These are phyloP conservation scores for Leucaena leucocephala DNA, from an alignment of 306 rosid species.

Conservation along the genomic window DNA sequence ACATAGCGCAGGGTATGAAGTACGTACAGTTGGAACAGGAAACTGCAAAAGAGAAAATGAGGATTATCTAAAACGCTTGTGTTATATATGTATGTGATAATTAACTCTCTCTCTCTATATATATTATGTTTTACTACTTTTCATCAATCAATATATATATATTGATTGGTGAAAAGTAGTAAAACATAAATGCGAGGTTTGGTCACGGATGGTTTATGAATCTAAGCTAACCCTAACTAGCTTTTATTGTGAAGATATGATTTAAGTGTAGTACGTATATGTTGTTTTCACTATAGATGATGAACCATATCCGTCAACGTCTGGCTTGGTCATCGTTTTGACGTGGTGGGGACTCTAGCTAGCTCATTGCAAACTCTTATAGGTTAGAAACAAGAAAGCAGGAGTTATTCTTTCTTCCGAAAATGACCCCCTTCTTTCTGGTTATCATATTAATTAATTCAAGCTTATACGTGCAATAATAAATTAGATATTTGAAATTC, in stretches of 20 bases:
- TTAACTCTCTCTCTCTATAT: background rate
- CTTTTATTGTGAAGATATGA: background rate
- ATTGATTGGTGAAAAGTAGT: no score
- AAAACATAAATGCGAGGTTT: background rate
- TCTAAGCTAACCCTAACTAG: background rate
- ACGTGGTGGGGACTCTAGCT: background rate
- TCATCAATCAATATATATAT: no score
- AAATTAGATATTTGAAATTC: background rate
- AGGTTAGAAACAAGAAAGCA: background rate
- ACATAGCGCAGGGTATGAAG: background rate
- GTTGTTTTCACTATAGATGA: background rate
- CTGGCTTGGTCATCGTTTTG: background rate
- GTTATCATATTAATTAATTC: background rate
- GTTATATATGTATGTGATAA: background rate
- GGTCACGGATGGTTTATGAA: background rate
- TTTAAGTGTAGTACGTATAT: background rate
- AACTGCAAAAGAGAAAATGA: background rate
- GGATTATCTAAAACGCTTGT: background rate
- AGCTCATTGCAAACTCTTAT: background rate
- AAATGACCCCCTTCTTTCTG: background rate
- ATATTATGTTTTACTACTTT: no score
- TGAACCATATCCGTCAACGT: background rate
- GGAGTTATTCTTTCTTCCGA: background rate
- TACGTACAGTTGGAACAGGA: background rate
- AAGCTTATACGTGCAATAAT: background rate